Evolutionary conservation across 352 stramenopile species (phyloP).

Genomic region (Poterioochromonas sp.): DNA sequence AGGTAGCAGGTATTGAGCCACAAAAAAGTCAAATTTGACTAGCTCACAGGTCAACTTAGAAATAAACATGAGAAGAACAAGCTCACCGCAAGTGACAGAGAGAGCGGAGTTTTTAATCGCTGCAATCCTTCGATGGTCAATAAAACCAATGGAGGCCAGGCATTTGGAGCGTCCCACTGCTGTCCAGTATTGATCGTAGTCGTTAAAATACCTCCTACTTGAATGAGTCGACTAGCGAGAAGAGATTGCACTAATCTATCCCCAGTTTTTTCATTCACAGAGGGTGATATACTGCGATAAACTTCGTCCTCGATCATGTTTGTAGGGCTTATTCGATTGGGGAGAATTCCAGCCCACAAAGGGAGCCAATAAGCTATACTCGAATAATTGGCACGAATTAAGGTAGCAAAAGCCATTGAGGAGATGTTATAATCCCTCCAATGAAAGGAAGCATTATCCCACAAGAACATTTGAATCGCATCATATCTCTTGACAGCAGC

Average conservation of each 20-base stretch:
- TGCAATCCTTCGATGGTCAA: slow-evolving; percentile 66
- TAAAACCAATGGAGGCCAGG: slow-evolving; percentile 68
- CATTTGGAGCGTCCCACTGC: slow-evolving; percentile 70
- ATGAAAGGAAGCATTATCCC: slow-evolving; percentile 50
- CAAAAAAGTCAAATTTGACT: slow-evolving; percentile 48
- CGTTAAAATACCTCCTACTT: slow-evolving; percentile 54
- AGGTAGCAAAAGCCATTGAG: background rate
- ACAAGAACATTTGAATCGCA: slow-evolving; percentile 62
- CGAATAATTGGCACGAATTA: background rate
- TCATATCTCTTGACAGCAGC: slow-evolving; percentile 47
- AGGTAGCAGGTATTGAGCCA: slow-evolving; percentile 58
- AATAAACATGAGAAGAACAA: slow-evolving; percentile 43
- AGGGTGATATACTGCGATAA: background rate
- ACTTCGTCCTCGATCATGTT: background rate
- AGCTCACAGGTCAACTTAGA: too few species aligned
- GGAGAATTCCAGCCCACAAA: slow-evolving; percentile 61
- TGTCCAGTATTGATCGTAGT: slow-evolving; percentile 60
- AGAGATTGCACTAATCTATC: slow-evolving; percentile 50
- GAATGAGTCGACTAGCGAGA: slow-evolving; percentile 53
- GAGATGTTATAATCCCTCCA: slow-evolving; percentile 64
- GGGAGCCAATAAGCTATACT: slow-evolving; percentile 54
- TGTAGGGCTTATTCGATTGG: slow-evolving; percentile 36
- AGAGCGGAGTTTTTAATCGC: slow-evolving; percentile 46
- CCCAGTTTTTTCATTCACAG: slow-evolving; percentile 45
- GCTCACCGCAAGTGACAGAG: slow-evolving; percentile 39